These are phyloP conservation scores for Brassica rapa DNA, from an alignment of 345 rosid genomes.

Conservation along the genomic window DNA sequence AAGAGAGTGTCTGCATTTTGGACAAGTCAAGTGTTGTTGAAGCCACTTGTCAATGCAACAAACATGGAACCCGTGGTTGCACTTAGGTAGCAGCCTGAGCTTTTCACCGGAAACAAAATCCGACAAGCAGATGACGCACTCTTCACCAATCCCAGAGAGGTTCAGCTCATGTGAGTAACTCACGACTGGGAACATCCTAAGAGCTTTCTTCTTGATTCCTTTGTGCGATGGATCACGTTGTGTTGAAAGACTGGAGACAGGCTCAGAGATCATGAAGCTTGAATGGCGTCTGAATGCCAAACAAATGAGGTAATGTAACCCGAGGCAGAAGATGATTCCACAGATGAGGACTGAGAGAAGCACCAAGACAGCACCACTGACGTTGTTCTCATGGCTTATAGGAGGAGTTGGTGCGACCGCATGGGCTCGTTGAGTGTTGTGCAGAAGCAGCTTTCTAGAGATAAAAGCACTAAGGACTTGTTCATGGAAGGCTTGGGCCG, in stretches of 20 bases:
- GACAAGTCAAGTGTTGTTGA: slow-evolving; percentile 50
- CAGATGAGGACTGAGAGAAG: slow-evolving; percentile 3
- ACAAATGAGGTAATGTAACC: not conserved
- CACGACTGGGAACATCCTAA: not conserved
- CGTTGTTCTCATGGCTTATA: not conserved
- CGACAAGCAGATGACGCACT: not conserved
- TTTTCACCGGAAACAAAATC: slow-evolving; percentile 16
- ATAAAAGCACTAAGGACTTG: not conserved
- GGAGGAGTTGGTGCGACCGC: not conserved
- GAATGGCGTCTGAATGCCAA: not conserved
- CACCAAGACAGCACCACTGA: not conserved
- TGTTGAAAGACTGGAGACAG: not conserved
- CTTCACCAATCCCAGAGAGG: not conserved
- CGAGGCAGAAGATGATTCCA: not conserved
- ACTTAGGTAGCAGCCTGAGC: slow-evolving; percentile 52
- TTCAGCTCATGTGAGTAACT: not conserved
- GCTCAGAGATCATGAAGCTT: slow-evolving; percentile 1
- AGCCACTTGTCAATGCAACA: slow-evolving; percentile 59
- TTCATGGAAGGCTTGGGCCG: not conserved
- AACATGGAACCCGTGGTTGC: slow-evolving; percentile 58
- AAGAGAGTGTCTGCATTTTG: slow-evolving; percentile 57
- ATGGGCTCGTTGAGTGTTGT: not conserved
- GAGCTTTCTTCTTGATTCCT: not conserved
- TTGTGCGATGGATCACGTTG: not conserved
- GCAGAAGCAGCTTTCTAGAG: not conserved